Conservation (phyloP, 2,329 filamentous ascomycete genomes). For the Scorias spongiosa region DNA sequence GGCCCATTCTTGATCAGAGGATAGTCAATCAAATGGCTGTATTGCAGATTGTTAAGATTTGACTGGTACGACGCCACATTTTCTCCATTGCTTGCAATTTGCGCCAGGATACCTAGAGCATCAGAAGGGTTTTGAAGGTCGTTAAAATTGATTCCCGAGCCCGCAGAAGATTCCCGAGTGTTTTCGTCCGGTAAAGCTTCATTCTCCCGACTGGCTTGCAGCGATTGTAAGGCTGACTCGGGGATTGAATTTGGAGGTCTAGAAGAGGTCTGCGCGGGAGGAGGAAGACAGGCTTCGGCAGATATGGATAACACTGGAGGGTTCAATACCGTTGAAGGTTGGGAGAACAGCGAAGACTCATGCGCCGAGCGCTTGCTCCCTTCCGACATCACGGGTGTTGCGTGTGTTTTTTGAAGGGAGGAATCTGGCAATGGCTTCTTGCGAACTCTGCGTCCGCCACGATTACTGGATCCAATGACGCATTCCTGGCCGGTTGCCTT, state of each 20-base stretch:
- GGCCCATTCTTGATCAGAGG: slow-evolving; percentile 26
- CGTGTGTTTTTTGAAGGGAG: neutral
- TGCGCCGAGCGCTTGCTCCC: neutral
- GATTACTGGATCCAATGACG: slow-evolving; percentile 43
- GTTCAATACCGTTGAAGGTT: neutral
- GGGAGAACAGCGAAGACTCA: neutral
- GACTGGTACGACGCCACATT: slow-evolving; percentile 4
- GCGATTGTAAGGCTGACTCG: slow-evolving; percentile 17
- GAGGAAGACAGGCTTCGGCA: neutral
- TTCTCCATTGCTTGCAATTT: slow-evolving; percentile 26
- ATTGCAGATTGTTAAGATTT: slow-evolving; percentile 13
- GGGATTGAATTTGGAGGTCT: slow-evolving; percentile 12
- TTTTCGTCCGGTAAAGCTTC: slow-evolving; percentile 3
- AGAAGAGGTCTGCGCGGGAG: slow-evolving; percentile 3
- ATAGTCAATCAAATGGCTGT: slow-evolving; percentile 24
- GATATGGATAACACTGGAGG: neutral
- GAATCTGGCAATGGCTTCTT: slow-evolving; percentile 26
- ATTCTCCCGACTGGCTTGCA: slow-evolving; percentile 2
- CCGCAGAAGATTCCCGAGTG: slow-evolving; percentile 16
- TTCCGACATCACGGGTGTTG: neutral
- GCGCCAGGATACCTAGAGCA: slow-evolving; percentile 32
- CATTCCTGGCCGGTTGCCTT: slow-evolving; percentile 43
- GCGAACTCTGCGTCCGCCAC: slow-evolving; percentile 42
- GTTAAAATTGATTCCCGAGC: slow-evolving; percentile 20
- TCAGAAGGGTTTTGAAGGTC: slow-evolving; percentile 35